Evolutionary conservation across 495 filamentous ascomycete genomes (phyloP).

Genomic region (Aspergillus coremiiformis): DNA sequence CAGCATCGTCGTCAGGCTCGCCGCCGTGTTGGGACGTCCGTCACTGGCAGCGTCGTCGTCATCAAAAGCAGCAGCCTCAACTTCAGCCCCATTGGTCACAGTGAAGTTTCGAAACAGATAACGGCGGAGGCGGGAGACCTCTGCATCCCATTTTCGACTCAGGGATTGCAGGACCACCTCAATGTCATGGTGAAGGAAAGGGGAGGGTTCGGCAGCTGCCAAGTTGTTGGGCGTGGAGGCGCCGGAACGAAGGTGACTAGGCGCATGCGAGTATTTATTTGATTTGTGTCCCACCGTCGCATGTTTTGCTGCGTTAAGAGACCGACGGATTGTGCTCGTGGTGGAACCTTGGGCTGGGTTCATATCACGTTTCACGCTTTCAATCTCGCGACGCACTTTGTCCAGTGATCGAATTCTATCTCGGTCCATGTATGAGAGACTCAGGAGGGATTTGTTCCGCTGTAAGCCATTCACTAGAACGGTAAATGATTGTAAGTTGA

Average conservation of each 20-base stretch:
- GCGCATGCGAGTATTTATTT: slow-evolving; percentile 26
- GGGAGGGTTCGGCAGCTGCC: slow-evolving; percentile 19
- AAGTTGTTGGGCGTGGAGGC: slow-evolving; percentile 14
- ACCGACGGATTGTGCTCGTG: slow-evolving; percentile 40
- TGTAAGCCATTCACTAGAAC: slow-evolving; percentile 66
- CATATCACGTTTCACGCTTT: slow-evolving; percentile 42
- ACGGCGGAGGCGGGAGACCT: slow-evolving; percentile 47
- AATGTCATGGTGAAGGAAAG: slow-evolving; percentile 42
- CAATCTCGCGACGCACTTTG: slow-evolving; percentile 52
- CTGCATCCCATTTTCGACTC: slow-evolving; percentile 55
- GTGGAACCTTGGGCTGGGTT: slow-evolving; percentile 24
- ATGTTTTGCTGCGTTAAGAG: slow-evolving; percentile 34
- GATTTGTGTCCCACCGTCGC: slow-evolving; percentile 25
- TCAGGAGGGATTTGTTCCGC: slow-evolving; percentile 57
- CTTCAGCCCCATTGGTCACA: slow-evolving; percentile 40
- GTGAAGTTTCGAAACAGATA: slow-evolving; percentile 59
- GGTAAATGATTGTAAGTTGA: slow-evolving; percentile 70
- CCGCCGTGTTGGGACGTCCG: slow-evolving; percentile 32
- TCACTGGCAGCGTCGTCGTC: slow-evolving; percentile 30
- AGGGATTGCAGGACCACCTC: slow-evolving; percentile 48
- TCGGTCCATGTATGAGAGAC: slow-evolving; percentile 57
- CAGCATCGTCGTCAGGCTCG: slow-evolving; percentile 35
- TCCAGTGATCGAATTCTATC: slow-evolving; percentile 56
- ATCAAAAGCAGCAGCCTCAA: slow-evolving; percentile 2
- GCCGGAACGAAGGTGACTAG: slow-evolving; percentile 13